phyloP scores from a whole-genome alignment of 2,329 filamentous ascomycete genomes.

The Aureobasidium sp. region DNA sequence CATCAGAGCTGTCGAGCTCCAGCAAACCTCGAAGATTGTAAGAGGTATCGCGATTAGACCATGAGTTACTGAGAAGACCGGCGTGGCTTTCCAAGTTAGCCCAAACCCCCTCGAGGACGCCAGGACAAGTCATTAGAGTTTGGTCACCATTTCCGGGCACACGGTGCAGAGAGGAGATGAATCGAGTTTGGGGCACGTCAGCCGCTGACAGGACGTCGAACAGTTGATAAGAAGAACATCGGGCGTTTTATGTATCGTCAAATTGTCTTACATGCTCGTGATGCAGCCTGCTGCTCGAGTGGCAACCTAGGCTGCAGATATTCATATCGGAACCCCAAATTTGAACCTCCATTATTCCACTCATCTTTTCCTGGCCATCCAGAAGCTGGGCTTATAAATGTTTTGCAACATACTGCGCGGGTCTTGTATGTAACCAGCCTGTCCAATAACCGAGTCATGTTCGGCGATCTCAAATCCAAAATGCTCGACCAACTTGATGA shows the following conservation, averaged over 20 bases:
- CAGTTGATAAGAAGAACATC: neutral
- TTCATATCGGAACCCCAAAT: neutral
- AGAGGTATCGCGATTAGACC: neutral
- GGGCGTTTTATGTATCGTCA: neutral
- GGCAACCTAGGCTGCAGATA: neutral
- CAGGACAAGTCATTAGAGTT: no score
- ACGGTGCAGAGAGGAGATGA: neutral
- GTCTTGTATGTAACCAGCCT: constrained; percentile 78
- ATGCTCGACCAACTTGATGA: constrained; percentile 62
- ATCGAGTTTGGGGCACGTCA: neutral
- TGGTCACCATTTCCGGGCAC: neutral
- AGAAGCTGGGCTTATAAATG: constrained; percentile 69
- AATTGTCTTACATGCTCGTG: neutral
- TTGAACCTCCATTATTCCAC: no score
- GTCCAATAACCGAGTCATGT: constrained; percentile 41
- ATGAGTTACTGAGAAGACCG: neutral
- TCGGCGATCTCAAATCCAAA: constrained; percentile 63
- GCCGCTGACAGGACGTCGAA: neutral
- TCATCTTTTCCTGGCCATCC: constrained; percentile 67
- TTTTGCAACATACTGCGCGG: constrained; percentile 76
- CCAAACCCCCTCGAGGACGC: neutral
- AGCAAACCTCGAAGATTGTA: neutral
- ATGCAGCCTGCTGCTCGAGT: neutral
- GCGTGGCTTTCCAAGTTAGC: neutral
- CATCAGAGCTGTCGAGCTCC: neutral